These are phyloP conservation scores for Polymyxa betae DNA, from an alignment of 208 protist species.

Conservation along the genomic window DNA sequence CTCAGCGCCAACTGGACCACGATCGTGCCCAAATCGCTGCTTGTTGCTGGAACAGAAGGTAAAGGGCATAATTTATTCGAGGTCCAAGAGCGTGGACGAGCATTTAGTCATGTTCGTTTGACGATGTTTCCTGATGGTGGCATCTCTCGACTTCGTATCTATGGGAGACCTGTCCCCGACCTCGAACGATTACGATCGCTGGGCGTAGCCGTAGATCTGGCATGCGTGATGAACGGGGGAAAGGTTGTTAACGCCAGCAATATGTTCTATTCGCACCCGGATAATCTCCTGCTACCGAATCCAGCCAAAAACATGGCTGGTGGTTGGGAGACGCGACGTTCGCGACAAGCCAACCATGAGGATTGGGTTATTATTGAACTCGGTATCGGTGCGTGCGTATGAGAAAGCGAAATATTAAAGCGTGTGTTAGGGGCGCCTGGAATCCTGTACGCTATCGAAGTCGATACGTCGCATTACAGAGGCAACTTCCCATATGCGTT, in stretches of 20 bases:
- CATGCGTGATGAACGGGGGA: background rate
- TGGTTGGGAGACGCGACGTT: constrained; percentile 18
- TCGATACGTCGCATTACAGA: constrained; percentile 3
- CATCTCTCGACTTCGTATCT: constrained; percentile 12
- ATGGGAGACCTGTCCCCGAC: background rate
- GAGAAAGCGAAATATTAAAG: background rate
- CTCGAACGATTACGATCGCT: background rate
- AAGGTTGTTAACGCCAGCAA: background rate
- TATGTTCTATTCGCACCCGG: constrained; percentile 9
- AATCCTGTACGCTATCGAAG: constrained; percentile 14
- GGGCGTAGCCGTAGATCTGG: background rate
- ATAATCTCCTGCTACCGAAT: background rate
- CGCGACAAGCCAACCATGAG: background rate
- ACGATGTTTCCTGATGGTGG: constrained; percentile 35
- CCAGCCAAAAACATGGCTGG: constrained; percentile 6
- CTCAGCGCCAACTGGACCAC: background rate
- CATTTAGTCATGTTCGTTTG: constrained; percentile 10
- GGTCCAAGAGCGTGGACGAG: background rate
- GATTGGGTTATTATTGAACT: constrained; percentile 21
- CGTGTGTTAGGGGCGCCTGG: background rate
- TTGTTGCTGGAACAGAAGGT: background rate
- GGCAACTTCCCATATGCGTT: constrained; percentile 25
- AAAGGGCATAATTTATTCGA: constrained; percentile 12
- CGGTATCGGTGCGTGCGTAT: background rate
- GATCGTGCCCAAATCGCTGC: background rate